phyloP scores from a whole-genome alignment of 441 rosid genomes.

The Adansonia gregorii region DNA sequence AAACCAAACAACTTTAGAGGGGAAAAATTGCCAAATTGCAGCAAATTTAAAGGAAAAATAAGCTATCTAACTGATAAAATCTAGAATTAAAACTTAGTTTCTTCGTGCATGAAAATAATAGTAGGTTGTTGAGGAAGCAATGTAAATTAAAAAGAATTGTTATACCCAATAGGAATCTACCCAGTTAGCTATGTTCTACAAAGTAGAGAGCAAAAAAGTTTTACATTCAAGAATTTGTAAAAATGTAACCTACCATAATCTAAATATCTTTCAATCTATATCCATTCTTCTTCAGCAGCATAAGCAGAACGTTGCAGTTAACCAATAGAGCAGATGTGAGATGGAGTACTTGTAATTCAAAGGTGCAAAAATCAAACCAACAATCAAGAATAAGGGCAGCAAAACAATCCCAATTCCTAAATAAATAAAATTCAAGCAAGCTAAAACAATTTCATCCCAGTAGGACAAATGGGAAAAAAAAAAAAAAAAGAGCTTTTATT shows the following conservation, averaged over 20 bases:
- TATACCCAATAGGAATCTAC: background rate
- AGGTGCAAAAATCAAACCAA: background rate
- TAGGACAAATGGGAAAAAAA: background rate
- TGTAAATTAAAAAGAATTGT: background rate
- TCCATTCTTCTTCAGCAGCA: background rate
- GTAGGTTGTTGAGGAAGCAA: background rate
- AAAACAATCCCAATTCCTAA: background rate
- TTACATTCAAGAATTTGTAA: background rate
- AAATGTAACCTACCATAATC: background rate
- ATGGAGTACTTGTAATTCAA: background rate
- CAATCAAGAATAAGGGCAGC: slow-evolving; percentile 6
- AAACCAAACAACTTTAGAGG: slow-evolving; percentile 31
- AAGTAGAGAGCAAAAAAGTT: background rate
- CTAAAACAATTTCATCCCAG: background rate
- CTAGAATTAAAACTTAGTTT: background rate
- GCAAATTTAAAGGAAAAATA: background rate
- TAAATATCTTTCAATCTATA: background rate
- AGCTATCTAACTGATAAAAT: background rate
- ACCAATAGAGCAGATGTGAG: background rate
- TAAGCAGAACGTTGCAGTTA: background rate
- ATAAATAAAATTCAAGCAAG: background rate
- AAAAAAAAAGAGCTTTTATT: too few species aligned
- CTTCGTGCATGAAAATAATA: background rate
- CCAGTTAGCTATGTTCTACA: background rate
- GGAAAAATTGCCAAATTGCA: slow-evolving; percentile 14